Percentiles rank a stretch among this genome's conserved stretches.
phyloP scores from a whole-genome alignment of 805 yeast species.

The Starmerella potacharoeniae region DNA sequence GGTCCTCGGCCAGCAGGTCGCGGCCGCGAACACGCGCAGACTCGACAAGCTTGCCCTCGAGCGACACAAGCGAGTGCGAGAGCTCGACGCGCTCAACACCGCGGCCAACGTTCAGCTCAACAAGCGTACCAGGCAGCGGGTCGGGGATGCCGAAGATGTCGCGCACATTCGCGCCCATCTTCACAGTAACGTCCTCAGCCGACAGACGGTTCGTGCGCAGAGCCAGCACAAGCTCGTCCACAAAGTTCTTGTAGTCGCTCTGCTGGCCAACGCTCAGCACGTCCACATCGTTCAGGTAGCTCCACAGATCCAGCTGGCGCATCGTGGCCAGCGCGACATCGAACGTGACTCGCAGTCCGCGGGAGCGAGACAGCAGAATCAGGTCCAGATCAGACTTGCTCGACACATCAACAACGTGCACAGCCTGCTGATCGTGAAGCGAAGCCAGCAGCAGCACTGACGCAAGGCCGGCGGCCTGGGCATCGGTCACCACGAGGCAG shows the following conservation, averaged over 20 bases:
- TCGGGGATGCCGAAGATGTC: slow-evolving; percentile 65
- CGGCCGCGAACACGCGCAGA: slow-evolving; percentile 34
- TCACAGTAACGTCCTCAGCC: slow-evolving; percentile 55
- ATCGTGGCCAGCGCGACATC: slow-evolving; percentile 65
- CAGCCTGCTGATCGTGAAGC: slow-evolving; percentile 58
- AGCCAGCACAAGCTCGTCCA: slow-evolving; percentile 74
- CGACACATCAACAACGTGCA: slow-evolving; percentile 81
- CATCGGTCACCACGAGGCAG: slow-evolving; percentile 81
- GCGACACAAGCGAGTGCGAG: slow-evolving; percentile 65
- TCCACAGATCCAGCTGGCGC: slow-evolving; percentile 80
- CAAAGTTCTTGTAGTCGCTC: slow-evolving; percentile 63
- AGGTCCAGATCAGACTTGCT: slow-evolving; percentile 71
- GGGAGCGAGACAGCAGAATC: slow-evolving; percentile 73
- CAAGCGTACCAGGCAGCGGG: slow-evolving; percentile 55
- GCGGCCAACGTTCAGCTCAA: slow-evolving; percentile 67
- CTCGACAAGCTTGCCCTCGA: slow-evolving; percentile 69
- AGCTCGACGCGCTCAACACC: slow-evolving; percentile 80
- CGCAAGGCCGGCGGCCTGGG: slow-evolving; percentile 85
- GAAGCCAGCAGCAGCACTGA: slow-evolving; percentile 82
- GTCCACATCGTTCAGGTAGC: slow-evolving; percentile 57
- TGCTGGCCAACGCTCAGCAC: slow-evolving; percentile 77
- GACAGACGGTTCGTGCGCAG: slow-evolving; percentile 63
- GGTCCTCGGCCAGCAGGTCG: slow-evolving; percentile 15
- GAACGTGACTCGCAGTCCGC: slow-evolving; percentile 73
- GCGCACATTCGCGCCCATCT: slow-evolving; percentile 72